phyloP scores from a whole-genome alignment of 805 yeast species.

The Lachancea sp. region DNA sequence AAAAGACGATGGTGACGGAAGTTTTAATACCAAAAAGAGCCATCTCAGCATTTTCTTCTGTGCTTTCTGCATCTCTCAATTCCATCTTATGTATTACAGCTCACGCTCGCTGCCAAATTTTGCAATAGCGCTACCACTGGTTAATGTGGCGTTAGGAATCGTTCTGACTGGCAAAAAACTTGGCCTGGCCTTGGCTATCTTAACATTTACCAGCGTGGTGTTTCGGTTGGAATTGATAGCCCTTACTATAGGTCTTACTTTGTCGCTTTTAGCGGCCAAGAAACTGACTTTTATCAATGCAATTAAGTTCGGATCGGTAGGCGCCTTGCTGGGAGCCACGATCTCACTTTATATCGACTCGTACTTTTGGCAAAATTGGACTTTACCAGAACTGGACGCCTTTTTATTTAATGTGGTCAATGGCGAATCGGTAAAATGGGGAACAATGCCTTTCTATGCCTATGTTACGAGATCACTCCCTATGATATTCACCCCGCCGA shows the following conservation, averaged over 20 bases:
- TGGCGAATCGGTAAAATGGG: slow-evolving; percentile 78
- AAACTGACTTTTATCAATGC: slow-evolving; percentile 40
- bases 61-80: slow-evolving; percentile 57
- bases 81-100: slow-evolving; percentile 75
- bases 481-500: slow-evolving; percentile 43
- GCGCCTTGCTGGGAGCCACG: slow-evolving; percentile 46
- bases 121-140: slow-evolving; percentile 66
- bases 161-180: slow-evolving; percentile 42
- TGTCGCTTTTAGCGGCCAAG: slow-evolving; percentile 41
- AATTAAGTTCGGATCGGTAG: slow-evolving; percentile 39
- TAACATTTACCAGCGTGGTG: slow-evolving; percentile 58
- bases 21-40: slow-evolving; percentile 10
- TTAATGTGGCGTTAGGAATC: slow-evolving; percentile 47
- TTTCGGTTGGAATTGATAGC: slow-evolving; percentile 69
- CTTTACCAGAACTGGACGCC: slow-evolving; percentile 72
- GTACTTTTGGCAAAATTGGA: slow-evolving; percentile 58
- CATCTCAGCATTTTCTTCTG: slow-evolving; percentile 43
- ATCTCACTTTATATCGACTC: slow-evolving; percentile 56
- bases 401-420: slow-evolving; percentile 69
- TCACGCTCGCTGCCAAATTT: slow-evolving; percentile 86
- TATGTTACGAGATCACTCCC: slow-evolving; percentile 48
- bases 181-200: slow-evolving; percentile 43
- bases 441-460: slow-evolving; percentile 64
- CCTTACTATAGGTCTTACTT: slow-evolving; percentile 44
- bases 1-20: slow-evolving; percentile 13